phyloP scores from a whole-genome alignment of 2,329 filamentous ascomycete species.

The Penicillium sp. region DNA sequence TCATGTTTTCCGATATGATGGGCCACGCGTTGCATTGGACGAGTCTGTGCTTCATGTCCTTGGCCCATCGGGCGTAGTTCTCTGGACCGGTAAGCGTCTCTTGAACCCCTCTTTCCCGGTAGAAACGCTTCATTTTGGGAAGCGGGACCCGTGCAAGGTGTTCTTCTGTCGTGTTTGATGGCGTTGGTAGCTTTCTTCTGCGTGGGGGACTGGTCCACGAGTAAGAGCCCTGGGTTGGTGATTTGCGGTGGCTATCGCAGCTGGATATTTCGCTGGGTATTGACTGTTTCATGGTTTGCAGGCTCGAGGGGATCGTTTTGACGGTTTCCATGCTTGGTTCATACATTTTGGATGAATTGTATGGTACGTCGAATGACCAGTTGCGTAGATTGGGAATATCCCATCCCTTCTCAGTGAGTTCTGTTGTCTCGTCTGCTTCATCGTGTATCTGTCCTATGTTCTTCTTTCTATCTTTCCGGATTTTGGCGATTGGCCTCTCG shows the following conservation, averaged over 20 bases:
- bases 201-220: neutral
- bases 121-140: neutral
- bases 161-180: neutral
- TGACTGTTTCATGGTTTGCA: neutral
- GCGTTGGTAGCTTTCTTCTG: neutral
- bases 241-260: neutral
- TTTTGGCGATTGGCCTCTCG: neutral
- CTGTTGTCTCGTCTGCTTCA: neutral
- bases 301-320: neutral
- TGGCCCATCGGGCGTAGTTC: conserved; percentile 4
- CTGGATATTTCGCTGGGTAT: neutral
- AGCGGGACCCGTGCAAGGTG: neutral
- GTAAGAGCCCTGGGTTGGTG: neutral
- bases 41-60: neutral
- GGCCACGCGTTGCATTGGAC: neutral
- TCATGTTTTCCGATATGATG: neutral
- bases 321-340: neutral
- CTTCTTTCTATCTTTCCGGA: neutral
- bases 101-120: neutral
- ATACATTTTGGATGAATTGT: neutral
- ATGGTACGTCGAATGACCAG: neutral
- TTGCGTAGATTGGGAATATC: neutral
- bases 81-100: conserved; percentile 3
- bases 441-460: neutral
- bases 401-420: neutral